phyloP scores from a whole-genome alignment of 305 asterid species.

The Euphrasia arctica region DNA sequence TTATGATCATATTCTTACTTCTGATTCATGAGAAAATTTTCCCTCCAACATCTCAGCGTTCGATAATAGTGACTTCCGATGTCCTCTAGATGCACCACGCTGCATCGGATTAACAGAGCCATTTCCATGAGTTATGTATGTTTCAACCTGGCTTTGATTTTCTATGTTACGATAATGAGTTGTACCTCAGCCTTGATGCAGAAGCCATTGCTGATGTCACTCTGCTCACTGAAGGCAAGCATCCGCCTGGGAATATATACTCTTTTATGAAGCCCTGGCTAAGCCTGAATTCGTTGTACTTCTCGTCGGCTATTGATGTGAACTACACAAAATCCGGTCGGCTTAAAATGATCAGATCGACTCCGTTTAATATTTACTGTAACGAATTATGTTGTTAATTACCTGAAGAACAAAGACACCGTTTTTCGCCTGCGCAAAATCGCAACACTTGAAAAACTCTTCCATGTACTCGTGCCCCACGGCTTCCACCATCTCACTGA shows the following conservation, averaged over 20 bases:
- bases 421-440: constrained; percentile 45
- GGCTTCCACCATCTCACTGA: constrained; percentile 54
- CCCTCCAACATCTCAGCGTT: constrained; percentile 63
- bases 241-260: constrained; percentile 72
- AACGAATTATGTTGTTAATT: no score
- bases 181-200: constrained; percentile 54
- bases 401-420: constrained; percentile 66
- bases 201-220: constrained; percentile 63
- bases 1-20: constrained; percentile 31
- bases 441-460: constrained; percentile 48
- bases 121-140: no score
- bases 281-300: constrained; percentile 52
- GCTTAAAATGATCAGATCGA: no score
- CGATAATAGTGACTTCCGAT: constrained; percentile 58
- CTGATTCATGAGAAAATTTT: constrained; percentile 49
- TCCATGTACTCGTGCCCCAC: constrained; percentile 66
- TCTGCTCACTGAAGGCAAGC: constrained; percentile 50
- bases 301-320: constrained; percentile 52
- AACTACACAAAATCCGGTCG: constrained; percentile 28
- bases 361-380: not conserved
- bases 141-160: no score
- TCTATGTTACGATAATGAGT: no score
- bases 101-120: constrained; percentile 25
- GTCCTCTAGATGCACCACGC: constrained; percentile 70
- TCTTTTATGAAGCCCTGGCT: constrained; percentile 58